phyloP scores from a whole-genome alignment of 805 yeast species.

The Jamesozyma hellenica region DNA sequence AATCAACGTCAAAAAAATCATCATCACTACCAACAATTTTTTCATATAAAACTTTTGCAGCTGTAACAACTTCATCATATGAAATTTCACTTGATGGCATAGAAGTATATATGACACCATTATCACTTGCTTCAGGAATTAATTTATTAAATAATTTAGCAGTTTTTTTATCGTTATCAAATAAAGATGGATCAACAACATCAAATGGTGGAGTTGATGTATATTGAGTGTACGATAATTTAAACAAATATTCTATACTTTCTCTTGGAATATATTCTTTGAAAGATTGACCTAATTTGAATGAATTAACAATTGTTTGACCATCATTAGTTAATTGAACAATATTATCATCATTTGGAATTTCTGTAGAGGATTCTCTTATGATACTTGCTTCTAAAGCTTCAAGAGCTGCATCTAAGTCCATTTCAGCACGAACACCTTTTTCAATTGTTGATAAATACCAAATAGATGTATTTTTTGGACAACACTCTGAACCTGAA shows the following conservation, averaged over 20 bases:
- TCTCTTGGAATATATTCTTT: slow-evolving; percentile 78
- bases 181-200: slow-evolving; percentile 36
- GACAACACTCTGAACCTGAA: slow-evolving; percentile 79
- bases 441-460: slow-evolving; percentile 71
- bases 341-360: slow-evolving; percentile 51
- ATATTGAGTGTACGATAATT: slow-evolving; percentile 50
- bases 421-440: slow-evolving; percentile 58
- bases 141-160: slow-evolving; percentile 5
- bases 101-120: slow-evolving; percentile 40
- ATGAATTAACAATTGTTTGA: slow-evolving; percentile 63
- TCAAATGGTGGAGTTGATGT: slow-evolving; percentile 49
- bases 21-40: slow-evolving; percentile 86
- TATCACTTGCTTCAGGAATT: slow-evolving; percentile 36
- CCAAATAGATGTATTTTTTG: slow-evolving; percentile 84
- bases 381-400: slow-evolving; percentile 73
- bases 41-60: slow-evolving; percentile 64
- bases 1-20: slow-evolving; percentile 92
- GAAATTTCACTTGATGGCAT: slow-evolving; percentile 82
- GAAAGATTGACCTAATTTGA: slow-evolving; percentile 76
- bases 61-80: slow-evolving; percentile 82
- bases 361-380: slow-evolving; percentile 59
- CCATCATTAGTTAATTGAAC: slow-evolving; percentile 47
- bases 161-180: slow-evolving; percentile 23
- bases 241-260: slow-evolving; percentile 50
- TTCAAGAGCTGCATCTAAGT: slow-evolving; percentile 68